These are phyloP conservation scores for Curvularia hawaiiensis DNA, from an alignment of 2,329 filamentous ascomycete genomes.

Conservation along the genomic window DNA sequence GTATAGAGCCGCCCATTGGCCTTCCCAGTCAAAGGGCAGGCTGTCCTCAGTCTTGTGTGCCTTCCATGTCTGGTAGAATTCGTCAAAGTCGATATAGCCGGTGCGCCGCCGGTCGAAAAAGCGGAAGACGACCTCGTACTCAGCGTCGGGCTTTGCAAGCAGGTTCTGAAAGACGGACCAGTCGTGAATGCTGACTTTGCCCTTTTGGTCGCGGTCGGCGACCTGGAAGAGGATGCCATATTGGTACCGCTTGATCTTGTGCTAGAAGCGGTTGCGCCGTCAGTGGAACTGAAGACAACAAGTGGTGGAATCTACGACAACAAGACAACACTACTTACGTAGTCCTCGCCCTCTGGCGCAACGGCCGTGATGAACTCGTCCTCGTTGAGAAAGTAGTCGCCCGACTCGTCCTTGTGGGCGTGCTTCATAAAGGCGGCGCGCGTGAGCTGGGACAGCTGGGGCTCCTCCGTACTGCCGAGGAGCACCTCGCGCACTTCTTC, in stretches of 20 bases:
- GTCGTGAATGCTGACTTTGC: constrained; percentile 78
- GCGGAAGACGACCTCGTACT: constrained; percentile 98
- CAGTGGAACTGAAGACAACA: constrained; percentile 34
- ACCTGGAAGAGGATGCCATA: constrained; percentile 93
- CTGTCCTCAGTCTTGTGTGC: constrained; percentile 83
- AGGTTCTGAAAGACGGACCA: constrained; percentile 96
- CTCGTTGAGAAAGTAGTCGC: constrained; percentile 78
- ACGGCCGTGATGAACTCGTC: constrained; percentile 92
- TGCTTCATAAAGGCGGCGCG: constrained; percentile 77
- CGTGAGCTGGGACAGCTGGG: constrained; percentile 73
- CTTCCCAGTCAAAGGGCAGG: constrained; percentile 96
- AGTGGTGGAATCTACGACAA: too few relatives aligned
- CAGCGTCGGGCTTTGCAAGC: constrained; percentile 90
- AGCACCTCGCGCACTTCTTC: constrained; percentile 68
- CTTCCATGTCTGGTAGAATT: constrained; percentile 84
- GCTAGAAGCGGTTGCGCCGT: constrained; percentile 59
- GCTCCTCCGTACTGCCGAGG: constrained; percentile 64
- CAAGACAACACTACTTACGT: constrained; percentile 64
- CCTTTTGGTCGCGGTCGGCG: constrained; percentile 77
- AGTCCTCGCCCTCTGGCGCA: constrained; percentile 85
- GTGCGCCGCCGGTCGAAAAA: constrained; percentile 88
- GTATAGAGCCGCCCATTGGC: constrained; percentile 94
- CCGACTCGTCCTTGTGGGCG: constrained; percentile 76
- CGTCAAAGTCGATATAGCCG: constrained; percentile 86
- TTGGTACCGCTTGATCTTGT: constrained; percentile 97